Percentiles rank a stretch among this genome's conserved stretches.
Evolutionary conservation across 1,284 basidiomycete species (phyloP).

Genomic region (Heterobasidion occidentale): DNA sequence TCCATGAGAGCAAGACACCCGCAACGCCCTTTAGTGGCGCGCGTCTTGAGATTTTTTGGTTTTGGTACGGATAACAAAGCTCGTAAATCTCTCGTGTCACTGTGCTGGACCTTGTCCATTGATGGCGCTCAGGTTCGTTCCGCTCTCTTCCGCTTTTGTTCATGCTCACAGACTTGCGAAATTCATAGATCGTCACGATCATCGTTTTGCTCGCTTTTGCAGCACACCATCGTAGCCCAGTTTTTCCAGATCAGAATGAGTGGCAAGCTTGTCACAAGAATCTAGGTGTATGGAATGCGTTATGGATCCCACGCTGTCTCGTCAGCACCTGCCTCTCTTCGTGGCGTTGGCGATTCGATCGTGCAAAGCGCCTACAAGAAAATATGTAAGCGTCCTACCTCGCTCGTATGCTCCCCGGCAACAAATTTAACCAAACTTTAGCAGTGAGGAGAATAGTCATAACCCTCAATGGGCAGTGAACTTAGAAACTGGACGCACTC

Average conservation of each 20-base stretch:
- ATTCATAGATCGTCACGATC: slow-evolving; percentile 41
- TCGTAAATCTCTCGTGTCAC: slow-evolving; percentile 48
- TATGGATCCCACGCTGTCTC: slow-evolving; percentile 57
- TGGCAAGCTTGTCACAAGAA: slow-evolving; percentile 62
- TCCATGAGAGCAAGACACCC: neutral
- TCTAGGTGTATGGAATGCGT: slow-evolving; percentile 60
- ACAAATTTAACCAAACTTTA: neutral
- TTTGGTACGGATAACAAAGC: slow-evolving; percentile 45
- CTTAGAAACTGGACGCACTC: neutral
- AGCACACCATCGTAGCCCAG: slow-evolving; percentile 42
- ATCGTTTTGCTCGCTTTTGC: slow-evolving; percentile 46
- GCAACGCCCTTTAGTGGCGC: neutral
- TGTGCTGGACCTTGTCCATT: slow-evolving; percentile 47
- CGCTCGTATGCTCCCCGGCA: slow-evolving; percentile 2
- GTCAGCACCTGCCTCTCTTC: slow-evolving; percentile 45
- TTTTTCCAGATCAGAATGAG: slow-evolving; percentile 36
- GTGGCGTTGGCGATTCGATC: slow-evolving; percentile 53
- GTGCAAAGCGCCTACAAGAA: slow-evolving; percentile 21
- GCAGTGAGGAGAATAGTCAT: neutral
- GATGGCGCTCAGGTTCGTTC: slow-evolving; percentile 47
- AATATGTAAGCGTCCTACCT: slow-evolving; percentile 24
- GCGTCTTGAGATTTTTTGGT: slow-evolving; percentile 42
- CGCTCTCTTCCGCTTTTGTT: neutral
- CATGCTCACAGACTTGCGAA: slow-evolving; percentile 4
- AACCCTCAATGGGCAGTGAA: neutral